phyloP scores from a whole-genome alignment of 345 rosid genomes.

The Sisymbrium irio region DNA sequence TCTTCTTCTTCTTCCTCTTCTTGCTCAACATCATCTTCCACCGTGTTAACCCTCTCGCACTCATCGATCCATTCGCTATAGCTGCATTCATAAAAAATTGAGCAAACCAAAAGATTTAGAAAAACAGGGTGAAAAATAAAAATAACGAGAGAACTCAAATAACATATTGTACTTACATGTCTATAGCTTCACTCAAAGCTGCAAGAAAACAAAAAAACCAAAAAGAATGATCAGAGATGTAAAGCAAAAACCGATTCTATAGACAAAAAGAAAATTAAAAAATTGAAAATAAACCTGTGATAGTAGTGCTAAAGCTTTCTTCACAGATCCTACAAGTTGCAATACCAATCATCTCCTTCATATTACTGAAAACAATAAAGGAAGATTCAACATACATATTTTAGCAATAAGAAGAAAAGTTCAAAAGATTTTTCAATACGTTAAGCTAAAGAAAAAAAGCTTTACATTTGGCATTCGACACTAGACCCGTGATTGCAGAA shows the following conservation, averaged over 20 bases:
- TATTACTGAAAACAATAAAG: slow-evolving; percentile 50
- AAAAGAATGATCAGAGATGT: slow-evolving; percentile 3
- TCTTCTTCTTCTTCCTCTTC: slow-evolving; percentile 34
- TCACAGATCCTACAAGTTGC: slow-evolving; percentile 84
- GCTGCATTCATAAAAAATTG: slow-evolving; percentile 40
- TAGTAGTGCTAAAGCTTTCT: slow-evolving; percentile 78
- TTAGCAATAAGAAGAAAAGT: neutral
- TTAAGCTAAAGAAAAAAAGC: neutral
- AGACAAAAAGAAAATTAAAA: neutral
- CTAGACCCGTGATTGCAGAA: slow-evolving; percentile 94
- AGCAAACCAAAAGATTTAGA: neutral
- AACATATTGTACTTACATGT: slow-evolving; percentile 60
- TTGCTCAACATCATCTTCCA: slow-evolving; percentile 61
- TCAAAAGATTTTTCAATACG: neutral
- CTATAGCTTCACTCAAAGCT: slow-evolving; percentile 89
- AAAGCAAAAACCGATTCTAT: neutral
- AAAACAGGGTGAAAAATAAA: neutral
- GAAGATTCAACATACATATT: neutral
- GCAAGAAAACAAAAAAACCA: slow-evolving; percentile 38
- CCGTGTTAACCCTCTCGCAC: slow-evolving; percentile 73
- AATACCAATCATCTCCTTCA: slow-evolving; percentile 80
- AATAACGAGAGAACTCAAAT: neutral
- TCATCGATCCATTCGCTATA: slow-evolving; percentile 99
- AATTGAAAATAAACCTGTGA: slow-evolving; percentile 57
- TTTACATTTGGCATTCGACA: slow-evolving; percentile 79